Percentiles rank a stretch among this genome's conserved stretches.
phyloP scores from a whole-genome alignment of 2,329 filamentous ascomycete genomes.

The Nigrospora oryzae region DNA sequence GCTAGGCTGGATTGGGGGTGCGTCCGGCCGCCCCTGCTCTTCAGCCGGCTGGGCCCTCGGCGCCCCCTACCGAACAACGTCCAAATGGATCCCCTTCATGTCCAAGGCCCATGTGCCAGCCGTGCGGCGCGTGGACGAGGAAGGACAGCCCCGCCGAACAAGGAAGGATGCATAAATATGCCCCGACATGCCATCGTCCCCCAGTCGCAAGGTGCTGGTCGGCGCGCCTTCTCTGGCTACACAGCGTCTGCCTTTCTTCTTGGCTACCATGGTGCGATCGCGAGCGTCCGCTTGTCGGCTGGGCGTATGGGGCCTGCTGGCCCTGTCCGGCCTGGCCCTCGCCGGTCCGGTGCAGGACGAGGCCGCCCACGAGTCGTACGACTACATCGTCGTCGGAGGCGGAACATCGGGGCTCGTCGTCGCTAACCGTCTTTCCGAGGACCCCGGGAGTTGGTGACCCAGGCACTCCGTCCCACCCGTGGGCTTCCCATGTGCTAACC shows the following conservation, averaged over 20 bases:
- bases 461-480: not conserved
- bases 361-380: not conserved
- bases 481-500: not conserved
- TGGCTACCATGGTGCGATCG: not conserved
- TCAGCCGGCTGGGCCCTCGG: too few species aligned
- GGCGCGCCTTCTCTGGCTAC: too few species aligned
- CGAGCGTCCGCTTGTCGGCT: not conserved
- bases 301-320: not conserved
- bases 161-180: too few species aligned
- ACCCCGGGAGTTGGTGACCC: constrained; percentile 1
- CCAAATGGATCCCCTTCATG: too few species aligned
- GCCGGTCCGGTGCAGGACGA: not conserved
- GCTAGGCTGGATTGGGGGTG: too few species aligned
- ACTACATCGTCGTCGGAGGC: constrained; percentile 8
- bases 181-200: too few species aligned
- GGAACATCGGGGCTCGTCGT: constrained; percentile 7
- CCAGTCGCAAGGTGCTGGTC: not conserved
- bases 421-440: constrained; percentile 8
- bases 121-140: too few species aligned
- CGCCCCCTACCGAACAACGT: too few species aligned
- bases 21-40: too few species aligned
- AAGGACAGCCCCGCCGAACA: too few species aligned
- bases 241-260: too few species aligned
- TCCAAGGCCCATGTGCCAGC: too few species aligned
- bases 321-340: not conserved